phyloP scores from a whole-genome alignment of 2,329 filamentous ascomycete species.

The Cladophialophora bantiana region DNA sequence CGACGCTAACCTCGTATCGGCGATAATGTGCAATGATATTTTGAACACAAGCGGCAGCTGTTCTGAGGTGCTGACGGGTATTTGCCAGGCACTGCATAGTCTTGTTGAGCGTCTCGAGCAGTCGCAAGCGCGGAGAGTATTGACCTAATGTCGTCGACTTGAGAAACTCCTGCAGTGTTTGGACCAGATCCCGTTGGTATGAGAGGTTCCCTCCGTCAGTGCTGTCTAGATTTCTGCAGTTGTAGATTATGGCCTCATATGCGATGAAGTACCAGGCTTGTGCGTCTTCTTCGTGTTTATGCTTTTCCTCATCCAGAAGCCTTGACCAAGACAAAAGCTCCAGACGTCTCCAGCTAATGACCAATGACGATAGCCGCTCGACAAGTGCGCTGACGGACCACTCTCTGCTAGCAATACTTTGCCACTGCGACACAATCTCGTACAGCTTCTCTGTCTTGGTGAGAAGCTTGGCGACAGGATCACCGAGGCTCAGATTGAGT shows the following conservation, averaged over 20 bases:
- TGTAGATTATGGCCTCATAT: slow-evolving; percentile 85
- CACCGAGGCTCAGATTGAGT: slow-evolving; percentile 75
- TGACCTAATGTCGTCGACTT: slow-evolving; percentile 80
- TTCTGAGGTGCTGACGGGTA: slow-evolving; percentile 65
- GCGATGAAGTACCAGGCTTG: slow-evolving; percentile 96
- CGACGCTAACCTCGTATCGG: slow-evolving; percentile 71
- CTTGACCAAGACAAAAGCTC: slow-evolving; percentile 92
- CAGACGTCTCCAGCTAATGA: slow-evolving; percentile 87
- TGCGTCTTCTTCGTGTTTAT: slow-evolving; percentile 77
- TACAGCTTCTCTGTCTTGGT: slow-evolving; percentile 89
- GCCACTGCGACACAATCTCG: slow-evolving; percentile 88
- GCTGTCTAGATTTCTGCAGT: slow-evolving; percentile 71
- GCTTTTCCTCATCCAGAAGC: slow-evolving; percentile 82
- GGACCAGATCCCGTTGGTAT: slow-evolving; percentile 66
- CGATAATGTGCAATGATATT: slow-evolving; percentile 81
- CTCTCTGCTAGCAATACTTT: slow-evolving; percentile 84
- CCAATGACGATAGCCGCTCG: slow-evolving; percentile 77
- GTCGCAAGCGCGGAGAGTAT: slow-evolving; percentile 72
- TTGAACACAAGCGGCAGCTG: slow-evolving; percentile 69
- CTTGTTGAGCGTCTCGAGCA: slow-evolving; percentile 68
- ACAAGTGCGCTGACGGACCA: slow-evolving; percentile 75
- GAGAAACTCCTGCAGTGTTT: slow-evolving; percentile 80
- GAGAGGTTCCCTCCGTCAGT: slow-evolving; percentile 64
- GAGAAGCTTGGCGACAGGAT: slow-evolving; percentile 85
- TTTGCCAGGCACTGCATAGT: slow-evolving; percentile 69